A percentile compares a stretch with the other conserved stretches of the same genome.
These are phyloP conservation scores for Grigorovia humatica DNA, from an alignment of 805 yeast genomes.

Conservation along the genomic window DNA sequence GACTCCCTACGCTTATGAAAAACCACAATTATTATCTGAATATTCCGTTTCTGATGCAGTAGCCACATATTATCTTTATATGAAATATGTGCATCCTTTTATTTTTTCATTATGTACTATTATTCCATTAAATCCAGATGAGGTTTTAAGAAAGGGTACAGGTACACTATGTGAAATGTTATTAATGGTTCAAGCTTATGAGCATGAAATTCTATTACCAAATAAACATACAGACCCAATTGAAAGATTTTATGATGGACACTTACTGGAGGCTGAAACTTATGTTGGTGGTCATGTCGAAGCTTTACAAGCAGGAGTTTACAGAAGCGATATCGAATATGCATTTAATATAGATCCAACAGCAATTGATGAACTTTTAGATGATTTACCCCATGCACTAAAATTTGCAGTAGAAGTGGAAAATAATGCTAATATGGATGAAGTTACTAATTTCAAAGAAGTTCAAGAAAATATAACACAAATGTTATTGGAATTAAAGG, in stretches of 20 bases:
- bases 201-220: constrained; percentile 67
- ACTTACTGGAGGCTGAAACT: constrained; percentile 86
- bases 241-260: constrained; percentile 94
- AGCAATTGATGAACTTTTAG: constrained; percentile 69
- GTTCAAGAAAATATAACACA: constrained; percentile 48
- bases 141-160: constrained; percentile 90
- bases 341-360: constrained; percentile 72
- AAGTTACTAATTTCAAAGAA: constrained; percentile 73
- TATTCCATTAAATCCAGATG: constrained; percentile 94
- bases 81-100: constrained; percentile 95
- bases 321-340: constrained; percentile 73
- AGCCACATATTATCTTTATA: constrained; percentile 91
- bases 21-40: constrained; percentile 87
- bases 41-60: constrained; percentile 99
- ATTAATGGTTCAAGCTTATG: constrained; percentile 90
- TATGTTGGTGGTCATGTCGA: constrained; percentile 99
- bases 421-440: constrained; percentile 58
- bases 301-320: constrained; percentile 95
- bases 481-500: constrained; percentile 47
- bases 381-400: constrained; percentile 64
- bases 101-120: constrained; percentile 92
- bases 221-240: constrained; percentile 89
- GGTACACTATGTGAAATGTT: constrained; percentile 98
- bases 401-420: constrained; percentile 80
- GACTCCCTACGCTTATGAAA: constrained; percentile 95